Base-by-base conservation (phyloP, 345 rosid species). In the Boechera stricta region DNA sequence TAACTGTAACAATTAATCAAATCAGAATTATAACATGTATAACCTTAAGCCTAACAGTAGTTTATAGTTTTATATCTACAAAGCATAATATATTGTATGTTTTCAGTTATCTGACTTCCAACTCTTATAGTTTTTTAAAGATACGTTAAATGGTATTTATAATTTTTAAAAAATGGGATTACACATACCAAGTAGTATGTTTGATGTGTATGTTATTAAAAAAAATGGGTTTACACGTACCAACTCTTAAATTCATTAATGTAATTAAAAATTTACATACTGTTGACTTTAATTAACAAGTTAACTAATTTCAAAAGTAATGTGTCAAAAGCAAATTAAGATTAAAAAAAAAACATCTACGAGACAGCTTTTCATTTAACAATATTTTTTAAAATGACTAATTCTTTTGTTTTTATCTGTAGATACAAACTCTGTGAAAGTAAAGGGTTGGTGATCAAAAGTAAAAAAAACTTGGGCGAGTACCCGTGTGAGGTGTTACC, bases 401-500 rank as follows among this genome's bases (percentile, higher is more conserved):
- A 29, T 42, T 70, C 3, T 47, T 57, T 66, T 65, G 41, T 66
- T 67, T 66, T 59, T 75, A 45, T 75, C 69, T 10, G 73, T 67
- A 39, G 24, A 76, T 60, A 59, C 68, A 67, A 75, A 67, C 47
- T 75, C 38, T 13, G 62, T 49, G 18, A 75, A 67, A 68, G 69
- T 76, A 69, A 60, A 52, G 24, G 45, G 35, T 51, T 69, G 24
- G 63, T 76, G 38, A 61, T 52, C 9, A 63, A 77, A 77, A 77
- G 76, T 26, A 63, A 77, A 77, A 62, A 76, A 77, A 56, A 63
- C 65, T 69, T 60, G 53, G 29, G 45, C 26, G 59, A 77, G 75
- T 44, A 77, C 80, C 54, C 71, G 80, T 70, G 80, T 77, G 71
- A 77, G 49, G 49, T 70, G 71, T 77, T 70, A 76, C 77, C 69